Base-by-base conservation (phyloP, 2,329 filamentous ascomycete species). In the Pseudocercospora cruenta region DNA sequence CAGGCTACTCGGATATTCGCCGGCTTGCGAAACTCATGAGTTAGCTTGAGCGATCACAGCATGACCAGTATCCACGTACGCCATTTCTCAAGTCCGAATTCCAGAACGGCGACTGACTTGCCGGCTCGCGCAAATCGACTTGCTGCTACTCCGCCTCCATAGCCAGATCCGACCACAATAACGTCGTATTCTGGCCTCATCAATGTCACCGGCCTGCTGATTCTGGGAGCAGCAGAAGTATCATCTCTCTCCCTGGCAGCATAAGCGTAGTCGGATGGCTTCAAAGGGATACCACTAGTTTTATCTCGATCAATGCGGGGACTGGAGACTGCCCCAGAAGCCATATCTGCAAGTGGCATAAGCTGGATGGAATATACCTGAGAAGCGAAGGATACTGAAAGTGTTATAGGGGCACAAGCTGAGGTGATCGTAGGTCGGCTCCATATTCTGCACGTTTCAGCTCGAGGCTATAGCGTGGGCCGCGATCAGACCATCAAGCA, bases 131-230 rank as follows among this genome's bases (percentile, higher is more conserved):
- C 85, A 83, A 90, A 87, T 10, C 88, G 83, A 22, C 87, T 86
- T 0, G 88, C 89, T 2, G 89, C 88, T 21, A 91, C 85, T 24
- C 84, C 86, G 45, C 87, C 88, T 24, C 89, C 89, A 75, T 91
- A 91, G 0, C 89, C 89, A 9, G 88, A 90, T 1, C 89, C 89
- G 64, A 91, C 86, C 31, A 91, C 87, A 10, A 91, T 83, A 45
- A 85, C 85, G 77, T 91, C 89, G 70, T 91, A 91, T 24, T 55
- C 51, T 31, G 51, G 19, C 14, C 51, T 26, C 19, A 55, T 55
- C 51, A 55, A 31, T 31, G 51, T 55, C 51, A 55, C 51, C 7
- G 51, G 51, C 22, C 51, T 55, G 51, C 51, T 55, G 51, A 55
- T 55, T 28, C 51, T 26, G 16, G 51, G 51, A 28, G 21, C 7